Evolutionary conservation across 2,329 filamentous ascomycete genomes (phyloP), one percentile per base, ranked within the genome.

Genomic region (Parascedosporium putredinis): DNA sequence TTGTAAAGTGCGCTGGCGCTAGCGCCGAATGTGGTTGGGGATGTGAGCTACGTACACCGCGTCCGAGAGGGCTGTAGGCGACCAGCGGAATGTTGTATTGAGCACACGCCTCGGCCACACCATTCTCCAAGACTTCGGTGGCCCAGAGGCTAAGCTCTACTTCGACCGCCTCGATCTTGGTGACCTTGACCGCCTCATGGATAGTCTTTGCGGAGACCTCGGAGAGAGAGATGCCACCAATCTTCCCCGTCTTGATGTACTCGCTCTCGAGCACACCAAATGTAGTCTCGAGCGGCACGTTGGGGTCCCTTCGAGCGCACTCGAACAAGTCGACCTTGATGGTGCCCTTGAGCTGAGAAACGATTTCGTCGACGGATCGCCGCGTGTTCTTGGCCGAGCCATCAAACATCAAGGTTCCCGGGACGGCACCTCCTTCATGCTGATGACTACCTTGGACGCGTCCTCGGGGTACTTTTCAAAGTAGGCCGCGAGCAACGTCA

Each of bases 21-120:
- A 24, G 12, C 8, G 9, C 12, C 27, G 6, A 29, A 14, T 22
- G 10, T 25, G 47, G 47, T 36, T 27, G 34, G 12, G 36, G 29
- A 16, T 8, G 14, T 7, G 34, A 4, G 27, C 14, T 10, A 61
- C 66, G 58, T 60, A 70, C 67, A 2, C 74, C 74, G 23, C 76
- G 69, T 4, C 84, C 81, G 0, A 89, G 69, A 1, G 86, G 86
- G 42, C 82, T 83, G 65, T 88, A 90, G 0, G 83, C 84, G 31
- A 88, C 65, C 45, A 90, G 67, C 0, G 84, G 81, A 52, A 91
- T 88, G 44, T 72, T 67, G 43, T 84, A 64, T 60, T 90, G 73
- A 0, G 69, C 72, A 58, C 79, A 84, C 0, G 76, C 72, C 2
- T 67, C 68, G 3, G 72, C 70, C 31, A 80, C 64, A 2, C 76